Evolutionary conservation across 257 asterid species (phyloP).

Genomic region (Nicotiana sylvestris): DNA sequence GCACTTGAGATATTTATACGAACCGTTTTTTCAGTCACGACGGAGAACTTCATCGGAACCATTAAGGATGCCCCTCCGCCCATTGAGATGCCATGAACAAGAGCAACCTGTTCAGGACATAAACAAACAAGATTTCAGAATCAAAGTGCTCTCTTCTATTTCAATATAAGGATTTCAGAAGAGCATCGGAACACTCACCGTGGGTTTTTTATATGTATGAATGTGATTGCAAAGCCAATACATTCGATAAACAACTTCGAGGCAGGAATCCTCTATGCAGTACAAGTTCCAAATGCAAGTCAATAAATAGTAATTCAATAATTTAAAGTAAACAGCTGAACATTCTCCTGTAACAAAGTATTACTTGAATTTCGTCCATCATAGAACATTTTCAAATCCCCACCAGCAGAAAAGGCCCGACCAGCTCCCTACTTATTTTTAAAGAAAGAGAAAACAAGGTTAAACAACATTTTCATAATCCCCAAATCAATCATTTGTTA

Average conservation of each 20-base stretch:
- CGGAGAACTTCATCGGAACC: slow-evolving; percentile 90
- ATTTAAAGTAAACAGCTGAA: slow-evolving; percentile 8
- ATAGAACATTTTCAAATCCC: slow-evolving; percentile 85
- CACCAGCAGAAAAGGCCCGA: slow-evolving; percentile 96
- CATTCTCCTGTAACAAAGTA: not conserved
- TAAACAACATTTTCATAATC: not conserved
- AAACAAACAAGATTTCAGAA: not conserved
- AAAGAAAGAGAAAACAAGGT: slow-evolving; percentile 2
- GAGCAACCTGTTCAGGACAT: slow-evolving; percentile 53
- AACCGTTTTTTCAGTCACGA: slow-evolving; percentile 90
- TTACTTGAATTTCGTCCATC: slow-evolving; percentile 74
- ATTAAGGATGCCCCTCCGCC: slow-evolving; percentile 97
- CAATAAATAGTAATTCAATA: slow-evolving; percentile 1
- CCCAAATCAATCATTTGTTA: not conserved
- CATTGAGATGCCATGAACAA: slow-evolving; percentile 91
- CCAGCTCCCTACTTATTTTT: slow-evolving; percentile 65
- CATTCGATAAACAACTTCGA: slow-evolving; percentile 89
- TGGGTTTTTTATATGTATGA: slow-evolving; percentile 74
- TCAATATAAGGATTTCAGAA: not conserved
- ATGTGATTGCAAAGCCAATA: slow-evolving; percentile 97
- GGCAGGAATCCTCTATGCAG: slow-evolving; percentile 60
- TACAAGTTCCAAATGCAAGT: slow-evolving; percentile 17
- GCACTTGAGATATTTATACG: slow-evolving; percentile 18
- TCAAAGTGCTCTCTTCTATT: not conserved
- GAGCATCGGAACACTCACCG: slow-evolving; percentile 29